A percentile compares a stretch with the other conserved stretches of the same genome.
phyloP scores from a whole-genome alignment of 768 basidiomycete genomes.

The Ramaria rubella region DNA sequence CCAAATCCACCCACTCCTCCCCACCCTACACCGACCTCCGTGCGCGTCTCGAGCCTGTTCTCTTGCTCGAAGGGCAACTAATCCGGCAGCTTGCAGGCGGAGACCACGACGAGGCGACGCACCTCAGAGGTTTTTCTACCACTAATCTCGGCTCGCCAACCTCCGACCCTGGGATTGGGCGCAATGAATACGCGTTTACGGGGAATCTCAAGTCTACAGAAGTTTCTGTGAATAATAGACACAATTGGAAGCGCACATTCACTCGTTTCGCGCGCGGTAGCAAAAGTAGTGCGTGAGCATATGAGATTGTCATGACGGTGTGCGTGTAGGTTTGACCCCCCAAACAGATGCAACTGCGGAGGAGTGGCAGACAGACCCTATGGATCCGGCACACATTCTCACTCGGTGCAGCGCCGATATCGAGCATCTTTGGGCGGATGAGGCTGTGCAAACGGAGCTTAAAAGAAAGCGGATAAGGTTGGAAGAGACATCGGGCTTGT shows the following conservation, averaged over 20 bases:
- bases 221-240: too few species aligned
- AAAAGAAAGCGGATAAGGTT: slow-evolving; percentile 39
- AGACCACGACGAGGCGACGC: slow-evolving; percentile 59
- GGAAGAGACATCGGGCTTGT: slow-evolving; percentile 86
- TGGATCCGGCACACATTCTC: slow-evolving; percentile 70
- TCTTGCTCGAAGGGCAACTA: slow-evolving; percentile 62
- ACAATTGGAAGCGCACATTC: too few species aligned
- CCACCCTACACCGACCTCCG: slow-evolving; percentile 1
- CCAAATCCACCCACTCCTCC: slow-evolving; percentile 41
- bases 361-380: slow-evolving; percentile 86
- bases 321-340: background rate
- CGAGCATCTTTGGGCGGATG: slow-evolving; percentile 36
- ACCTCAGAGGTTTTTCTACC: too few species aligned
- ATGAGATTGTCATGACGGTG: too few species aligned
- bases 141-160: too few species aligned
- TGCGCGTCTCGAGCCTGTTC: slow-evolving; percentile 54
- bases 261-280: too few species aligned
- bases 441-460: slow-evolving; percentile 24
- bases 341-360: background rate
- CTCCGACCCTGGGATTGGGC: too few species aligned
- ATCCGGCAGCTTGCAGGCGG: slow-evolving; percentile 61
- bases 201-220: too few species aligned
- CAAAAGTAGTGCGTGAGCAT: too few species aligned
- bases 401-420: slow-evolving; percentile 25
- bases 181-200: too few species aligned